These are phyloP conservation scores for Ammopiptanthus mongolicus DNA, from an alignment of 306 rosid genomes.

Conservation along the genomic window DNA sequence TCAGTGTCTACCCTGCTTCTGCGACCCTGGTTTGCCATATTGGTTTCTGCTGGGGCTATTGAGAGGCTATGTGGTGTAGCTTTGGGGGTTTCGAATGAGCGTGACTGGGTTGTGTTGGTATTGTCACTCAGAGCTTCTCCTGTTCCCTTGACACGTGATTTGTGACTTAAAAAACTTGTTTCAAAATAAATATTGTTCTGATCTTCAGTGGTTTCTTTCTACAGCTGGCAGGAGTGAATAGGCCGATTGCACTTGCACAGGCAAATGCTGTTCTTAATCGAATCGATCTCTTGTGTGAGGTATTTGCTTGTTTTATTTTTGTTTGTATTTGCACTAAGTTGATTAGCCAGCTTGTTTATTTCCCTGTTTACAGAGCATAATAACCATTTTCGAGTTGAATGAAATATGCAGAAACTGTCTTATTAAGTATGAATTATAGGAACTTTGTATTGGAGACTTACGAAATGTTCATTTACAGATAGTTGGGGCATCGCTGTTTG, in stretches of 20 bases:
- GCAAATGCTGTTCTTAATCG: slow-evolving; percentile 90
- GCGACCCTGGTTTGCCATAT: slow-evolving; percentile 76
- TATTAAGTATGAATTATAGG: neutral
- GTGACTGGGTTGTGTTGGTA: slow-evolving; percentile 99
- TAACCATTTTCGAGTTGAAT: slow-evolving; percentile 6
- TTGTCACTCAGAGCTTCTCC: slow-evolving; percentile 21
- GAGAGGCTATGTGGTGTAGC: slow-evolving; percentile 86
- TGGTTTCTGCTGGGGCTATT: slow-evolving; percentile 79
- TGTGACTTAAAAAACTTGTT: neutral
- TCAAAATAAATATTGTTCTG: slow-evolving; percentile 9
- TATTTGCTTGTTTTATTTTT: slow-evolving; percentile 27
- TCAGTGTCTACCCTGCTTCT: slow-evolving; percentile 58
- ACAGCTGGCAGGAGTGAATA: slow-evolving; percentile 90
- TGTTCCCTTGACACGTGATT: slow-evolving; percentile 16
- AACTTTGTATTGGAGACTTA: slow-evolving; percentile 14
- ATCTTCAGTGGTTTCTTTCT: slow-evolving; percentile 16
- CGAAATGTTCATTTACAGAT: slow-evolving; percentile 46
- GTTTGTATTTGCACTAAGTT: neutral
- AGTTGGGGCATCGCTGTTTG: slow-evolving; percentile 81
- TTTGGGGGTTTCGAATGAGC: slow-evolving; percentile 88
- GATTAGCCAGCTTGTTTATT: slow-evolving; percentile 1
- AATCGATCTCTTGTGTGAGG: slow-evolving; percentile 95
- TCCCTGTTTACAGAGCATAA: neutral
- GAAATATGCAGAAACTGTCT: neutral
- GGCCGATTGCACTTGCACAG: slow-evolving; percentile 90